Evolutionary conservation across 305 asterid genomes (phyloP), one percentile per base, ranked within the genome.

Genomic region (Solanum hybrid): DNA sequence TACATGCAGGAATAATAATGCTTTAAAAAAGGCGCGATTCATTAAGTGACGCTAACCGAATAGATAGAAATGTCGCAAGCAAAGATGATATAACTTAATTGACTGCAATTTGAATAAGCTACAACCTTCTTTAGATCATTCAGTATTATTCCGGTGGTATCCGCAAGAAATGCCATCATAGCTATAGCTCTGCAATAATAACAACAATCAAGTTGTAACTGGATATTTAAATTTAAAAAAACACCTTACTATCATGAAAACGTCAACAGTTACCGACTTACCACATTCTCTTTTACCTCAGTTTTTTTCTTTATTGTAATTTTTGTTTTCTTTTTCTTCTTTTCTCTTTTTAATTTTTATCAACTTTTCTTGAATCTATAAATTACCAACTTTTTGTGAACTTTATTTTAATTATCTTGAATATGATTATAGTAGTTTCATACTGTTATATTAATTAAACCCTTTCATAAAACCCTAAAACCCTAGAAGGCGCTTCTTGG

Each of bases 381-480:
- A 11, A 34, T 20, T 34, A 34, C 46, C 37, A 77, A 33, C 78
- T 78, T 35, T 20, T 78, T 78, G 26, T 77, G 18, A 77, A 34
- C 16, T 77, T 77, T 34, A 77, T 24, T 75, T 31, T 75, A 18
- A 29, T 75, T 75, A 31, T 31, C 37, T 75, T 75, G 81, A 75
- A 75, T 33, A 28, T 28, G 81, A 16, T 75, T 24, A 75, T 16
- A 16, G 40, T 31, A 29, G n/a, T 29, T 29, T 75, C 34, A 31
- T 75, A 14, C 37, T 75, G n/a, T 29, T 29, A 16, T 51, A 51
- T 51, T 51, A 51, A 51, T 90, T 89, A 91, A 92, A 92, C 92
- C 95, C 39, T 81, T 24, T 28, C 87, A 88, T 81, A 86, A 90
- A 93, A 93, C 94, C 95, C 95, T 92, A 88, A 80, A 73, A 33